phyloP scores from a whole-genome alignment of 78 protist species.

The Neovahlkampfia damariscottae region DNA sequence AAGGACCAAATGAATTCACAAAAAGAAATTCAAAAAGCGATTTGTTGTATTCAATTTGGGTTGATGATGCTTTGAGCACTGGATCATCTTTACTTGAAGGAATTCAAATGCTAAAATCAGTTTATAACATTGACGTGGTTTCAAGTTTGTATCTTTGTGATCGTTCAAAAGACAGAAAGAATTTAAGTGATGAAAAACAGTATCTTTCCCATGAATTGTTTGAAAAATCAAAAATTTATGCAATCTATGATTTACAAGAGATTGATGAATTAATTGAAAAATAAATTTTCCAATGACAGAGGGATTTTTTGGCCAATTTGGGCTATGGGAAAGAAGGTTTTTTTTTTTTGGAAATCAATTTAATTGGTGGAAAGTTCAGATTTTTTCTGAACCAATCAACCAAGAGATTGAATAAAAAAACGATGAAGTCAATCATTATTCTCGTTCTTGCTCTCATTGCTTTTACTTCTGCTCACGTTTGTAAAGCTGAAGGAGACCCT shows the following conservation, averaged over 20 bases:
- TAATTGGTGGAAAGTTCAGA: too few species aligned
- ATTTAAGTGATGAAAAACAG: not conserved
- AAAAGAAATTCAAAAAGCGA: not conserved
- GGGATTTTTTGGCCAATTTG: too few species aligned
- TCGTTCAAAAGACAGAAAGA: slow-evolving; percentile 1
- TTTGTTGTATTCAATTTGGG: not conserved
- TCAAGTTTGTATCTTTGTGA: not conserved
- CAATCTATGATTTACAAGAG: not conserved
- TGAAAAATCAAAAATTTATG: not conserved
- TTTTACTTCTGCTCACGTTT: too few species aligned
- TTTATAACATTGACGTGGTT: slow-evolving; percentile 18
- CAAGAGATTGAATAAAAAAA: too few species aligned
- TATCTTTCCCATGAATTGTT: not conserved
- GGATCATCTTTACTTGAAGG: slow-evolving; percentile 15
- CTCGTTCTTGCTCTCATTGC: too few species aligned
- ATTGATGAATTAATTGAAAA: not conserved
- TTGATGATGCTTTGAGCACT: slow-evolving; percentile 6
- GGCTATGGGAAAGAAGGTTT: too few species aligned
- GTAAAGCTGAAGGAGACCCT: too few species aligned
- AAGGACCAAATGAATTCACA: slow-evolving; percentile 8
- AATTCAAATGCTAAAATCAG: not conserved
- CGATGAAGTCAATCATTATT: too few species aligned
- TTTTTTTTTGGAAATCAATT: too few species aligned
- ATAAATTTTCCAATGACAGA: too few species aligned
- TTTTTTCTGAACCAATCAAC: too few species aligned